Base-by-base conservation (phyloP, 805 yeast species). In the Candida qinlingensis region DNA sequence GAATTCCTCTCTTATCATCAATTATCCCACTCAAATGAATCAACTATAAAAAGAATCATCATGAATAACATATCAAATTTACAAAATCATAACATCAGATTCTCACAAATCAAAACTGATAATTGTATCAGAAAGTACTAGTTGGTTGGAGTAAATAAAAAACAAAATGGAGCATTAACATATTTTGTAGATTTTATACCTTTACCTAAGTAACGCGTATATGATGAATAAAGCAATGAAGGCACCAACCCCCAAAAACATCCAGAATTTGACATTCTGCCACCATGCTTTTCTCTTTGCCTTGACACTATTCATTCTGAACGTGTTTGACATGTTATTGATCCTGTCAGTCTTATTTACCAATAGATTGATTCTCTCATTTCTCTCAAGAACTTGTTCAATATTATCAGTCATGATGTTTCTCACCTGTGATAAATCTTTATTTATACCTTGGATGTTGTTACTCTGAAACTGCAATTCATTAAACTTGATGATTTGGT, bases 221-320 rank as follows among this genome's bases (percentile, higher is more conserved):
- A 83, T 83, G 4, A 87, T 88, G 66, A 77, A 80, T 37, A 76
- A 84, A 1, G 89, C 74, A 60, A 88, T 88, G 1, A 77, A 81
- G 70, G 77, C 51, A 73, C 73, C 45, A 59, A 65, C 25, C 66
- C 85, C 48, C 92, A 97, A 0, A 80, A 94, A 5, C 1, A 68
- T 59, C 52, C 72, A 62, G 50, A 77, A 73, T 52, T 70, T 75
- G 33, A 74, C 63, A 42, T 77, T 79, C 31, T 73, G 67, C 71
- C 81, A 69, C 83, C 86, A 79, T 71, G 80, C 69, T 46, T 68
- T 73, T 38, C 83, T 63, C 51, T 72, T 78, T 7, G 81, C 75
- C 42, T 70, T 66, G 28, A 71, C 74, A 0, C 85, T 77, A 39
- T 72, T 67, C 46, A 77, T 69, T 52, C 81, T 76, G 57, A 82